Conservation (phyloP, 23 red algal species). For the Gracilaria gracilis region DNA sequence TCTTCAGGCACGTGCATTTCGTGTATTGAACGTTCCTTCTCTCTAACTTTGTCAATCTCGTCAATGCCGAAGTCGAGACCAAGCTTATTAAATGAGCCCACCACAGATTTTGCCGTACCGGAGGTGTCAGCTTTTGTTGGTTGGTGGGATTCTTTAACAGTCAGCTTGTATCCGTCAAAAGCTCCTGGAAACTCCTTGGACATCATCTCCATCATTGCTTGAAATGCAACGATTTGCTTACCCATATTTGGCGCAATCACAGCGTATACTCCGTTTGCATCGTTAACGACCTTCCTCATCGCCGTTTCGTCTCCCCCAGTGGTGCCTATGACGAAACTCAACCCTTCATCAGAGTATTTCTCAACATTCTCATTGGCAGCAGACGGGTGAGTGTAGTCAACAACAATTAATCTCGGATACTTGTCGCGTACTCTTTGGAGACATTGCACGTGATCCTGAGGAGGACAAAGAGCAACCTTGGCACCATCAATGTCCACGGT, state of each 20-base stretch:
- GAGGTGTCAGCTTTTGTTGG: slow-evolving; percentile 91
- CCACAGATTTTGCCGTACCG: slow-evolving; percentile 94
- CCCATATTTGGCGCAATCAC: slow-evolving; percentile 99
- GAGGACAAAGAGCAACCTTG: slow-evolving; percentile 2
- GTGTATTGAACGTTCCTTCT: slow-evolving; percentile 41
- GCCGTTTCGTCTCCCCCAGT: slow-evolving; percentile 85
- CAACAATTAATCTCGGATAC: slow-evolving; percentile 62
- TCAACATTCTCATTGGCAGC: slow-evolving; percentile 83
- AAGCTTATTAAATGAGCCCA: slow-evolving; percentile 71
- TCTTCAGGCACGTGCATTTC: slow-evolving; percentile 88
- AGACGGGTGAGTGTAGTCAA: slow-evolving; percentile 97
- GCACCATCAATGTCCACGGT: background rate
- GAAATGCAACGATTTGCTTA: slow-evolving; percentile 99
- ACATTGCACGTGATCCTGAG: slow-evolving; percentile 44
- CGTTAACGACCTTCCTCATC: slow-evolving; percentile 48
- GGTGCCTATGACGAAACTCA: slow-evolving; percentile 96
- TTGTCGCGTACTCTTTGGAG: slow-evolving; percentile 39
- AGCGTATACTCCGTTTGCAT: slow-evolving; percentile 77
- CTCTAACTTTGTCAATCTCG: slow-evolving; percentile 87
- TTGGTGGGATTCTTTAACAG: slow-evolving; percentile 96
- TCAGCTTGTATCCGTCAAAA: slow-evolving; percentile 79
- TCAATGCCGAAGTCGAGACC: slow-evolving; percentile 75
- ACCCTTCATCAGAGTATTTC: slow-evolving; percentile 61
- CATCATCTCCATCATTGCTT: slow-evolving; percentile 88
- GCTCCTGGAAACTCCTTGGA: slow-evolving; percentile 82